Percentiles rank a stretch among this genome's conserved stretches.
These are phyloP conservation scores for Diaporthe ampelina DNA, from an alignment of 2,329 filamentous ascomycete genomes.

Conservation along the genomic window DNA sequence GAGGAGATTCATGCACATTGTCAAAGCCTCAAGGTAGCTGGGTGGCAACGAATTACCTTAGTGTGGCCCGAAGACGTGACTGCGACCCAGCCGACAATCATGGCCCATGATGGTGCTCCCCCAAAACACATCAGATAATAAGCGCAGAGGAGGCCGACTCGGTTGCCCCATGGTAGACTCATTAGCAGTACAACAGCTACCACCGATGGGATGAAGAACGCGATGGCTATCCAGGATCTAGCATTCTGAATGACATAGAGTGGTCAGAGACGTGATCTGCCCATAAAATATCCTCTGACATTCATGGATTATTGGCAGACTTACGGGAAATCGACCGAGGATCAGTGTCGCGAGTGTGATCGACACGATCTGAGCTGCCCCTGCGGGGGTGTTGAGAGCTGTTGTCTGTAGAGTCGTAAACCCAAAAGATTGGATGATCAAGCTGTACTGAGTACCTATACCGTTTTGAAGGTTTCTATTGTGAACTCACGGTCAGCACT, in stretches of 20 bases:
- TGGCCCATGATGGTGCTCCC: constrained; percentile 28
- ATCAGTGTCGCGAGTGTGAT: constrained; percentile 15
- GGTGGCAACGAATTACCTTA: not conserved
- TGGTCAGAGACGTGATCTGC: not conserved
- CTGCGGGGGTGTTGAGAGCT: constrained; percentile 19
- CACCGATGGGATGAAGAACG: constrained; percentile 8
- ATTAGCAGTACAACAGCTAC: constrained; percentile 8
- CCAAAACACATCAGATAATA: constrained; percentile 23
- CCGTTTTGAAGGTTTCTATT: constrained; percentile 21
- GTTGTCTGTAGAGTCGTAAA: constrained; percentile 21
- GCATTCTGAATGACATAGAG: not conserved
- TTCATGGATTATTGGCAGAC: not conserved
- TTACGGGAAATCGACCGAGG: constrained; percentile 5
- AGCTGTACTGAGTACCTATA: constrained; percentile 11
- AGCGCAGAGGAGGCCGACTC: not conserved
- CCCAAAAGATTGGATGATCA: constrained; percentile 27
- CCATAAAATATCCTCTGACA: too few relatives aligned
- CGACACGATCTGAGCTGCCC: constrained; percentile 10
- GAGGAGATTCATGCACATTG: too few relatives aligned
- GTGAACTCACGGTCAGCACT: not conserved
- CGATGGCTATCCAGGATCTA: constrained; percentile 16
- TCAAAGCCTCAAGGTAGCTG: not conserved
- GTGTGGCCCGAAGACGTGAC: constrained; percentile 22
- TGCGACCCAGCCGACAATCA: constrained; percentile 11
- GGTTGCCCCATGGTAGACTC: constrained; percentile 18